Evolutionary conservation across 2,329 filamentous ascomycete genomes (phyloP).

Genomic region (Sporothrix luriei): DNA sequence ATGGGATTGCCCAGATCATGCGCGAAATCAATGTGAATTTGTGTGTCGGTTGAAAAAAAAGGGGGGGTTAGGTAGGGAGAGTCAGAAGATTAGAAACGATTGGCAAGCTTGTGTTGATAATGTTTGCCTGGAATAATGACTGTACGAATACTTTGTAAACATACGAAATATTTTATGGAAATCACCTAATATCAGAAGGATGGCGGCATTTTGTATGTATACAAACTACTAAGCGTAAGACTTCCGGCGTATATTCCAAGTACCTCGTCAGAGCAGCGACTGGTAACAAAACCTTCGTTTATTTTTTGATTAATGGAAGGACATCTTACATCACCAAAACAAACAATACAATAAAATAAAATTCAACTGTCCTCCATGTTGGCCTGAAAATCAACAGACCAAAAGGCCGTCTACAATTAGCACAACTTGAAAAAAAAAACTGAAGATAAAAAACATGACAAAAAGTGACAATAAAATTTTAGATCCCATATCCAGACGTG

Average conservation of each 20-base stretch:
- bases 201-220: not conserved
- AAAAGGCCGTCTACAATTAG: not conserved
- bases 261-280: not conserved
- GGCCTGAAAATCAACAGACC: not conserved
- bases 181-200: not conserved
- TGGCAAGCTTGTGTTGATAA: not conserved
- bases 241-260: not conserved
- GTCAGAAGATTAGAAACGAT: not conserved
- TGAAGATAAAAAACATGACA: not conserved
- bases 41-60: constrained; percentile 14
- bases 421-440: not conserved
- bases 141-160: not conserved
- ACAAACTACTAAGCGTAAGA: too few relatives aligned
- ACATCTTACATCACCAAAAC: not conserved
- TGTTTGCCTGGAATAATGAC: not conserved
- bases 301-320: not conserved
- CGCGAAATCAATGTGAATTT: constrained; percentile 28
- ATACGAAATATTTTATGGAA: not conserved
- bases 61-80: not conserved
- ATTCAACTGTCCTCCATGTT: not conserved
- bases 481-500: constrained; percentile 11
- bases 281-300: not conserved
- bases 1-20: constrained; percentile 31
- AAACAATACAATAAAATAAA: not conserved
- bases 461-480: not conserved